Conservation (phyloP, 495 filamentous ascomycete species). For the Aspergillus ostianus region DNA sequence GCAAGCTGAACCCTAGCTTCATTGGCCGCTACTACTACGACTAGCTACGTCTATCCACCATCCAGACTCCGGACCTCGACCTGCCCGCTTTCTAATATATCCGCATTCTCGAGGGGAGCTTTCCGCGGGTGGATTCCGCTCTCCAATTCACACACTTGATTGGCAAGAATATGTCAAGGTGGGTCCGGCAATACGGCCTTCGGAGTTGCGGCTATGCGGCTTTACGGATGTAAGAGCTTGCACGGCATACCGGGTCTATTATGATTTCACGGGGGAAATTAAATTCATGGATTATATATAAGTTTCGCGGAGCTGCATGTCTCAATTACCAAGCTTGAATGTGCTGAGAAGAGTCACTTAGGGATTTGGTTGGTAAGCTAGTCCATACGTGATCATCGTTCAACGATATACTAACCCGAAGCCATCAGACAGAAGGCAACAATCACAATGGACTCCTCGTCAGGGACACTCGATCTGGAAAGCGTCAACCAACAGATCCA, state of each 20-base stretch:
- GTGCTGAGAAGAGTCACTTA: too few species aligned
- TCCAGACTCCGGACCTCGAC: too few species aligned
- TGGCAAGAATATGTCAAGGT: background rate
- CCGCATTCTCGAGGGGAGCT: background rate
- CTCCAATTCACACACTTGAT: background rate
- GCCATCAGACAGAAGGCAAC: too few species aligned
- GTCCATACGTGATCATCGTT: background rate
- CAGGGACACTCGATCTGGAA: slow-evolving; percentile 36
- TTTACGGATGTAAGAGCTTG: background rate
- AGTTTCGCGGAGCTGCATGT: too few species aligned
- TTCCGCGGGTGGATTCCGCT: background rate
- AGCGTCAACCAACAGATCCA: slow-evolving; percentile 19
- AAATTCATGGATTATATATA: background rate
- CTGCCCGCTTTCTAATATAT: too few species aligned
- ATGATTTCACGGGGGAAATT: background rate
- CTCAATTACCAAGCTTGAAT: too few species aligned
- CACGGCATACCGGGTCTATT: background rate
- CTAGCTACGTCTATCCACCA: too few species aligned
- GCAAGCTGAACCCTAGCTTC: too few species aligned
- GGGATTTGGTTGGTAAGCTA: background rate
- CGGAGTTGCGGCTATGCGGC: background rate
- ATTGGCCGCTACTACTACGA: too few species aligned
- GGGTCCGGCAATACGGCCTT: background rate
- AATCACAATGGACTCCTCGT: slow-evolving; percentile 20
- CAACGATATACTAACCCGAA: background rate